phyloP scores from a whole-genome alignment of 306 rosid genomes.

The Ochetophila trinervis region DNA sequence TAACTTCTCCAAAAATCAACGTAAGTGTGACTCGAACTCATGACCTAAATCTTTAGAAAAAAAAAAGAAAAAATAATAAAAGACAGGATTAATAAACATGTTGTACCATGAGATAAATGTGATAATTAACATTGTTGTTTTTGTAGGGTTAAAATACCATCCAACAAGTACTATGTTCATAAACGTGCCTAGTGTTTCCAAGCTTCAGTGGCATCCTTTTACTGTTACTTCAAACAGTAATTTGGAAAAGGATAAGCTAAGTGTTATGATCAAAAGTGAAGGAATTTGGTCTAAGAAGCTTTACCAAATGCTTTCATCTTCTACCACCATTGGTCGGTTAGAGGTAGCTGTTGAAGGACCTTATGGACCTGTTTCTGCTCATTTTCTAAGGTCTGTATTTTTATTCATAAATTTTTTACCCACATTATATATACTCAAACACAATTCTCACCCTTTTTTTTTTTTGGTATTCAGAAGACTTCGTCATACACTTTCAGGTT shows the following conservation, averaged over 20 bases:
- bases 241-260: slow-evolving; percentile 55
- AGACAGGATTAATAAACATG: too few relatives aligned
- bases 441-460: too few relatives aligned
- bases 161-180: slow-evolving; percentile 71
- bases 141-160: slow-evolving; percentile 53
- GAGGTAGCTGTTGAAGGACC: slow-evolving; percentile 70
- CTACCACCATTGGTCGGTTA: slow-evolving; percentile 41
- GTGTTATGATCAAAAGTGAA: slow-evolving; percentile 61
- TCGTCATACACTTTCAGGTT: too few relatives aligned
- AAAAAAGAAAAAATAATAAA: too few relatives aligned
- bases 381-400: slow-evolving; percentile 41
- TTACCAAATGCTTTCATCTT: slow-evolving; percentile 50
- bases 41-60: too few relatives aligned
- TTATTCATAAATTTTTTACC: too few relatives aligned
- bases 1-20: slow-evolving; percentile 60
- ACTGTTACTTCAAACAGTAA: slow-evolving; percentile 63
- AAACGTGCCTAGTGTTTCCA: slow-evolving; percentile 69
- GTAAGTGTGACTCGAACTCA: slow-evolving; percentile 24
- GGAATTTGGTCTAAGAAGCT: slow-evolving; percentile 75
- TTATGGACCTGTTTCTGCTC: slow-evolving; percentile 55
- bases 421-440: too few relatives aligned
- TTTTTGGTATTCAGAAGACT: too few relatives aligned
- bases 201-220: slow-evolving; percentile 95
- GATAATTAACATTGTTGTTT: neutral
- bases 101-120: too few relatives aligned